These are phyloP conservation scores for Boletellus sp. DNA, from an alignment of 768 basidiomycete genomes.

Conservation along the genomic window DNA sequence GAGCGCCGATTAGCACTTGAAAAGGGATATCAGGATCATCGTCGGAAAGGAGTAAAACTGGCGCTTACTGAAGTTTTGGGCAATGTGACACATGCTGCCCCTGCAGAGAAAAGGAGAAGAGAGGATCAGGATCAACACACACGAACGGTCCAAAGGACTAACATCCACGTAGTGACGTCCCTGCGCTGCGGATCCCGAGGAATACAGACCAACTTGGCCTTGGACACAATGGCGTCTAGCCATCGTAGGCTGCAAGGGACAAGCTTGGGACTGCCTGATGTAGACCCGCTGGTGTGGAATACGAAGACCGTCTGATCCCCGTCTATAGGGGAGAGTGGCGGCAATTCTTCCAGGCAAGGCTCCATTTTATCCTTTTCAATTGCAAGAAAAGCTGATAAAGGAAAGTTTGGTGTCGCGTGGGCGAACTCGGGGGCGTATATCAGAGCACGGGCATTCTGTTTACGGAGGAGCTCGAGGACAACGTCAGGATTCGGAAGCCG, in stretches of 20 bases:
- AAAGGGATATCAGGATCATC: conserved; percentile 19
- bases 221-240: conserved; percentile 58
- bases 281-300: conserved; percentile 81
- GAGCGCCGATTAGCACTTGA: conserved; percentile 60
- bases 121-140: conserved; percentile 32
- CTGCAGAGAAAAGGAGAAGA: conserved; percentile 35
- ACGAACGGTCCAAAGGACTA: conserved; percentile 31
- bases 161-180: conserved; percentile 76
- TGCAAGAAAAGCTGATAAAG: conserved; percentile 48
- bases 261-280: conserved; percentile 79
- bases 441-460: conserved; percentile 59
- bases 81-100: conserved; percentile 84
- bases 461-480: conserved; percentile 64
- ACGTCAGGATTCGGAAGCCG: conserved; percentile 71
- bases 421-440: conserved; percentile 60
- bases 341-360: conserved; percentile 37
- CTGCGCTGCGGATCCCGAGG: conserved; percentile 50
- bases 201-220: conserved; percentile 50
- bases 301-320: conserved; percentile 54
- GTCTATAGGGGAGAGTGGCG: conserved; percentile 36
- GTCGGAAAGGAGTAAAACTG: conserved; percentile 12
- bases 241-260: conserved; percentile 68
- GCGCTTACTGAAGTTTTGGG: conserved; percentile 66
- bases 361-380: conserved; percentile 38
- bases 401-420: conserved; percentile 40